phyloP scores from a whole-genome alignment of 2,329 filamentous ascomycete species.

The Ophiocordyceps camponoti-floridani region DNA sequence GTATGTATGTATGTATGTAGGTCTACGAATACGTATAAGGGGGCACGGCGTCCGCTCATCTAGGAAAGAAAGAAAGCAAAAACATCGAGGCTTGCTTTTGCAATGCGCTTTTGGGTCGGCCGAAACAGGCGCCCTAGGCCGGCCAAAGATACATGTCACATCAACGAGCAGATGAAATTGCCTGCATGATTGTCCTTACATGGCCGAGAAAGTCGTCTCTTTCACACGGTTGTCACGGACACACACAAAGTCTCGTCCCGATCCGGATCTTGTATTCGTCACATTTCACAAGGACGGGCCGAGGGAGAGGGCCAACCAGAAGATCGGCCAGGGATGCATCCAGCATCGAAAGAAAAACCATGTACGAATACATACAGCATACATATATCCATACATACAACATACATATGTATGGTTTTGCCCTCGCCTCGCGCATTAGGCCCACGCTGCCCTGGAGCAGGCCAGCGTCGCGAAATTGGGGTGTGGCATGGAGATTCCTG shows the following conservation, averaged over 20 bases:
- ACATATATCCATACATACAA: too few species aligned
- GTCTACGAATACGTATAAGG: too few species aligned
- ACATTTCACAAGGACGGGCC: neutral
- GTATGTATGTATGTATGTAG: too few species aligned
- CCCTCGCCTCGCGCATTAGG: neutral
- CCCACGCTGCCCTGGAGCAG: neutral
- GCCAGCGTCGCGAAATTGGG: neutral
- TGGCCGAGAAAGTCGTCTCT: neutral
- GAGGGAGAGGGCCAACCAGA: neutral
- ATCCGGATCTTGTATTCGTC: neutral
- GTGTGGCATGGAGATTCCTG: neutral
- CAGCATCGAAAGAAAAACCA: neutral
- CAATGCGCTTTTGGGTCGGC: neutral
- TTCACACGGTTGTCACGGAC: neutral
- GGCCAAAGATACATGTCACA: neutral
- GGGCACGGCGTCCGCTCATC: neutral
- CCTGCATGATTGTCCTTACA: neutral
- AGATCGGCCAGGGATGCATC: neutral
- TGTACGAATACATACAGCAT: too few species aligned
- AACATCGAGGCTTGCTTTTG: neutral
- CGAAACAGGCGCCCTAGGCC: neutral
- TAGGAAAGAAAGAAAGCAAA: neutral
- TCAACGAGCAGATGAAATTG: neutral
- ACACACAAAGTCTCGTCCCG: neutral
- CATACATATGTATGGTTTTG: neutral